Percentiles rank a stretch among this genome's conserved stretches.
These are phyloP conservation scores for Penstemon eatonii DNA, from an alignment of 257 asterid genomes.

Conservation along the genomic window DNA sequence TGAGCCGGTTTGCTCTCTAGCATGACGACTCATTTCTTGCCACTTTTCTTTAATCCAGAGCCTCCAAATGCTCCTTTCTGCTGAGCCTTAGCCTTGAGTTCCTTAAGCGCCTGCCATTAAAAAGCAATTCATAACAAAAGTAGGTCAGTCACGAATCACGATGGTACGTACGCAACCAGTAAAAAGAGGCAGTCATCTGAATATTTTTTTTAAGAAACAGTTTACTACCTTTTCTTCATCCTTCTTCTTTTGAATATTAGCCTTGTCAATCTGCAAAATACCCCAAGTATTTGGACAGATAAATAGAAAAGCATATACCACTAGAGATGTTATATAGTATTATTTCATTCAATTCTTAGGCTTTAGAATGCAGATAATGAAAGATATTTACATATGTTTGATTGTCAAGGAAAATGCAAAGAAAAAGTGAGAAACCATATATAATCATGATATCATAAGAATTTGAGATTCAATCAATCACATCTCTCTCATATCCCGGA, in stretches of 20 bases:
- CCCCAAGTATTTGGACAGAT: neutral
- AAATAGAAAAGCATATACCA: neutral
- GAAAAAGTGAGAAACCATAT: neutral
- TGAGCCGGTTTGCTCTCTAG: conserved; percentile 3
- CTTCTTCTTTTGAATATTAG: conserved; percentile 72
- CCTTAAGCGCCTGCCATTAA: conserved; percentile 62
- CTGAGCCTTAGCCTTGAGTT: conserved; percentile 70
- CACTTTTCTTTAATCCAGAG: conserved; percentile 80
- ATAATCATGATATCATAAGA: neutral
- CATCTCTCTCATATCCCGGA: neutral
- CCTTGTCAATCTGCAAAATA: conserved; percentile 58
- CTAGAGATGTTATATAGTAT: neutral
- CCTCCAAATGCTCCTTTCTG: conserved; percentile 74
- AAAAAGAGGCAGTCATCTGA: neutral
- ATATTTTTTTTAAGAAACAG: neutral
- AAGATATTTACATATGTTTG: neutral
- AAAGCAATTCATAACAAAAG: neutral
- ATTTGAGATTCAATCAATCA: neutral
- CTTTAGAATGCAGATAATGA: neutral
- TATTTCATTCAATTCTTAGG: neutral
- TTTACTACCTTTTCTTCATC: conserved; percentile 84
- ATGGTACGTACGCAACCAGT: neutral
- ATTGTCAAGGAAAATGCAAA: neutral
- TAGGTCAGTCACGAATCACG: neutral
- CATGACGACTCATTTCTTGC: conserved; percentile 53